Base-by-base conservation (phyloP, 169 alveolate species). In the Sarcocystis neurona region DNA sequence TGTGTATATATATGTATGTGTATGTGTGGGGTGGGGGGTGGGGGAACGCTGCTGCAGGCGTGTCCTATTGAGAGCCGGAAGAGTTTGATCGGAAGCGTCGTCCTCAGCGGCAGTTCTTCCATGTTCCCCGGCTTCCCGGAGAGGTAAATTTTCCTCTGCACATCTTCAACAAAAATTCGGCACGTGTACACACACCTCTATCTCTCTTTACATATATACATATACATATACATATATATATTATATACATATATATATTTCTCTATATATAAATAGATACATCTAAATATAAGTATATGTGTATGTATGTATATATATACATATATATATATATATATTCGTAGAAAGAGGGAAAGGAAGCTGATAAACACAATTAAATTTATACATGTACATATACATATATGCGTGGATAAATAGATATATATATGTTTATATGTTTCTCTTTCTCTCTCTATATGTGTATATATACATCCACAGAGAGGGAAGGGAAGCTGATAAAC, bases 31-130 rank as follows among this genome's bases (percentile, higher is more conserved):
- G n/a, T n/a, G n/a, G n/a, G n/a, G n/a, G n/a, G n/a, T n/a, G n/a
- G n/a, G n/a, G n/a, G n/a, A n/a, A n/a, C n/a, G n/a, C n/a, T n/a
- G n/a, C n/a, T n/a, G n/a, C 66, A 87, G 94, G 84, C 93, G 2
- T 92, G 93, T 56, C 94, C 95, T 23, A 92, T 92, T 48, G 95
- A 90, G 48, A 91, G 87, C 79, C 63, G 95, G 6, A 92, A 90
- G 90, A 92, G 89, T 63, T 74, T 92, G 20, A 79, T 92, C 92
- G 92, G 92, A 30, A 90, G 88, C 30, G 87, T 92, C 75, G 78
- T 92, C 72, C 91, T 92, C 15, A 85, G 93, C 79, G 95, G 95
- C 50, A 94, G 95, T 0, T 88, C 93, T 3, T 87, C 95, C 18
- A 74, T 92, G 53, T 85, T 85, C 88, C 85, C 88, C 23, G 95